Base-by-base conservation (phyloP, 345 rosid genomes). In the Corchorus olitorius region DNA sequence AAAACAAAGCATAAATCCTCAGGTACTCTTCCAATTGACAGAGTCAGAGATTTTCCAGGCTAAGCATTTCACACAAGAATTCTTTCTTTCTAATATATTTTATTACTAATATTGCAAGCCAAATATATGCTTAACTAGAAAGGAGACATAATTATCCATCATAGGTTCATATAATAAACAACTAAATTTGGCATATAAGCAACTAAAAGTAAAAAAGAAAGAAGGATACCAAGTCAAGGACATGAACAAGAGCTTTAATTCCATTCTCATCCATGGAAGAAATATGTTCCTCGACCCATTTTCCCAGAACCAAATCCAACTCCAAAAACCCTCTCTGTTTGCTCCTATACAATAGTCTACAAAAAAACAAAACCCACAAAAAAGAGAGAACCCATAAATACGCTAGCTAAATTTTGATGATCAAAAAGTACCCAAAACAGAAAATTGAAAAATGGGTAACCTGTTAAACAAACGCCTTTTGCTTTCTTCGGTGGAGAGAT, bases 261-360 rank as follows among this genome's bases (percentile, higher is more conserved):
- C 91, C 86, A 79, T 80, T 78, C 69, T 86, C 89, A 67, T 91
- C 97, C 99, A 96, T 83, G 75, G 93, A 87, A 76, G 84, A 73
- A 27, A 93, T 80, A 78, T 96, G 79, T 61, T 92, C 91, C 77
- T 89, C 94, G 64, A 96, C 99, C 98, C 99, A 93, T 79, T 86
- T 91, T 7, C 99, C 99, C 53, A 96, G 81, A 75, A 93, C 94
- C 78, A 93, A 83, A 86, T 96, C 99, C 84, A 93, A 87, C 78
- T 96, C 99, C 78, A 96, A 77, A 83, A 89, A 89, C 35, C 99
- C 99, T 86, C 99, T 83, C 79, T 96, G 99, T 73, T 80, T 96
- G 86, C 99, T 96, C 88, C 98, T 88, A 82, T 96, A 93, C 84
- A 96, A 79, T 82, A 96, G 73, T 75, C 99, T 95, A 65, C 33